Evolutionary conservation across 2,329 filamentous ascomycete species (phyloP).

Genomic region (Xylaria hypoxylon): DNA sequence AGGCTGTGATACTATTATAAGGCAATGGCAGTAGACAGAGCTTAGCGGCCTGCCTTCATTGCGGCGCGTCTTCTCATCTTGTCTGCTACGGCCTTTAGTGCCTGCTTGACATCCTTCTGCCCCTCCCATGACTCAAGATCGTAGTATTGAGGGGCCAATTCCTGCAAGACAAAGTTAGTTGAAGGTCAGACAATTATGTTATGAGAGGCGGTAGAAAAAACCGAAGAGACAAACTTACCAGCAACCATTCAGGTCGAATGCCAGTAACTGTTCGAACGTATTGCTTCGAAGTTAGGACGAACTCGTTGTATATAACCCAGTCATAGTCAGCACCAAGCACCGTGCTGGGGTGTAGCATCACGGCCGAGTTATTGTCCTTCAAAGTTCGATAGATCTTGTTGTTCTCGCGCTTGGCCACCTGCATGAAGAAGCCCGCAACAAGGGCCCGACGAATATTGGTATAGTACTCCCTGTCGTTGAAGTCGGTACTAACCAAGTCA

Average conservation of each 20-base stretch:
- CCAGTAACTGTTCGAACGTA: slow-evolving; percentile 95
- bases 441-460: slow-evolving; percentile 94
- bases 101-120: slow-evolving; percentile 86
- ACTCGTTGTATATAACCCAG: slow-evolving; percentile 99
- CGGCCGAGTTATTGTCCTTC: slow-evolving; percentile 95
- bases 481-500: slow-evolving; percentile 87
- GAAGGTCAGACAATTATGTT: background rate
- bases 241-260: slow-evolving; percentile 91
- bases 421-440: slow-evolving; percentile 98
- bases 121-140: slow-evolving; percentile 80
- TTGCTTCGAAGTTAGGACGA: slow-evolving; percentile 97
- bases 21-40: background rate
- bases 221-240: slow-evolving; percentile 67
- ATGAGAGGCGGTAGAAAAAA: background rate
- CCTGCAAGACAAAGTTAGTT: slow-evolving; percentile 64
- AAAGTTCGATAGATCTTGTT: slow-evolving; percentile 94
- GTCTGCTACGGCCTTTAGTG: slow-evolving; percentile 67
- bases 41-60: slow-evolving; percentile 60
- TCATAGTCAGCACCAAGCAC: slow-evolving; percentile 89
- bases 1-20: background rate
- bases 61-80: slow-evolving; percentile 71
- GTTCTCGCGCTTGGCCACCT: slow-evolving; percentile 93
- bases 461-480: slow-evolving; percentile 97
- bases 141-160: slow-evolving; percentile 94
- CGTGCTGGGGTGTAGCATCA: slow-evolving; percentile 92